A percentile compares a stretch with the other conserved stretches of the same genome.
phyloP scores from a whole-genome alignment of 768 basidiomycete genomes.

The Leccinum subtestaceum region DNA sequence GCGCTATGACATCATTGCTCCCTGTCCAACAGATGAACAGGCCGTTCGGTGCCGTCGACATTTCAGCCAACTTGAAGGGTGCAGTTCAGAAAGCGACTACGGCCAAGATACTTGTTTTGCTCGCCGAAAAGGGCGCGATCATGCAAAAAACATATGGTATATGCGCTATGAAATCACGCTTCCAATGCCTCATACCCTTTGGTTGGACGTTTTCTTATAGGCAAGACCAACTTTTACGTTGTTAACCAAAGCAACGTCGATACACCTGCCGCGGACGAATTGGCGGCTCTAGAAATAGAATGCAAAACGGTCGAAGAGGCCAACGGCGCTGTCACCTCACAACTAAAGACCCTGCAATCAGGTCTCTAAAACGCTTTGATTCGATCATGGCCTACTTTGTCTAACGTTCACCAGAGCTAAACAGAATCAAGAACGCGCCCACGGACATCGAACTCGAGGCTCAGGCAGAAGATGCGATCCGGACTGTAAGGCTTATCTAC shows the following conservation, averaged over 20 bases:
- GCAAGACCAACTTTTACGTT: slow-evolving; percentile 86
- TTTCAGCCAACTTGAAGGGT: slow-evolving; percentile 87
- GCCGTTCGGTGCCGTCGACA: slow-evolving; percentile 91
- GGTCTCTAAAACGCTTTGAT: slow-evolving; percentile 12
- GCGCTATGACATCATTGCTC: not conserved
- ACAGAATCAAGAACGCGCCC: slow-evolving; percentile 58
- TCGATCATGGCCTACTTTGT: not conserved
- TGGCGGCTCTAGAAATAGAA: slow-evolving; percentile 60
- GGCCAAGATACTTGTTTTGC: slow-evolving; percentile 76
- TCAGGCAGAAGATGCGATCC: slow-evolving; percentile 49
- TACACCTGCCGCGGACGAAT: slow-evolving; percentile 57
- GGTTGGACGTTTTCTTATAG: slow-evolving; percentile 34
- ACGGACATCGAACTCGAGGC: slow-evolving; percentile 64
- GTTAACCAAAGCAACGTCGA: slow-evolving; percentile 75
- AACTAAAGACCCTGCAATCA: slow-evolving; percentile 46
- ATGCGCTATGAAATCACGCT: slow-evolving; percentile 1
- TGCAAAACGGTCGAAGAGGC: slow-evolving; percentile 55
- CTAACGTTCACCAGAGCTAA: slow-evolving; percentile 50
- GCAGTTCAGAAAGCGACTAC: slow-evolving; percentile 80
- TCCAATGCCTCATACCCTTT: not conserved
- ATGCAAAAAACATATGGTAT: slow-evolving; percentile 82
- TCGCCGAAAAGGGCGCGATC: slow-evolving; percentile 84
- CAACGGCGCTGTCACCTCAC: slow-evolving; percentile 49
- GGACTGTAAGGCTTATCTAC: slow-evolving; percentile 43
- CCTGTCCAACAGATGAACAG: slow-evolving; percentile 71